These are phyloP conservation scores for Termitomyces eurrhizus DNA, from an alignment of 768 basidiomycete species.

Conservation along the genomic window DNA sequence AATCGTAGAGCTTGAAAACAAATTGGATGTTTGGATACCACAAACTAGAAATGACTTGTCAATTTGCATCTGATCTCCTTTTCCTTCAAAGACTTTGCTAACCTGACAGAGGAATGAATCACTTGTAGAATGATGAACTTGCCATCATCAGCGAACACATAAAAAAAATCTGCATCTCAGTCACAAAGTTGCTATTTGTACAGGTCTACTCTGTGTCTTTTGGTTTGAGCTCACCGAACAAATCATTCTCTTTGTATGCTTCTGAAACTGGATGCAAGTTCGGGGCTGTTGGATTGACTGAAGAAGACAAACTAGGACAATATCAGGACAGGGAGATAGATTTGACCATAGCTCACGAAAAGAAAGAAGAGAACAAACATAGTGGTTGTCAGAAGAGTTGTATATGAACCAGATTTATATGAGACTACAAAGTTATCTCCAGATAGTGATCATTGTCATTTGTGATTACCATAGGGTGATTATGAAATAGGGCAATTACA, in stretches of 20 bases:
- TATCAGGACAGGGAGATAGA: conserved; percentile 6
- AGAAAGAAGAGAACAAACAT: conserved; percentile 80
- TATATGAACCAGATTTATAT: conserved; percentile 7
- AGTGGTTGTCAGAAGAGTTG: conserved; percentile 26
- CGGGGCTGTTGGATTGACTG: conserved; percentile 62
- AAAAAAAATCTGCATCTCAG: conserved; percentile 91
- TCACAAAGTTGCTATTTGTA: conserved; percentile 73
- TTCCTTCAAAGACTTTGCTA: conserved; percentile 10
- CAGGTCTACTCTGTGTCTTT: conserved; percentile 83
- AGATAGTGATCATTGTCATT: background rate
- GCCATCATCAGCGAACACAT: conserved; percentile 36
- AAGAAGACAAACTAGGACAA: conserved; percentile 42
- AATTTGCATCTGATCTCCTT: conserved; percentile 12
- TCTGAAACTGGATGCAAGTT: conserved; percentile 84
- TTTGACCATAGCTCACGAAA: conserved; percentile 57
- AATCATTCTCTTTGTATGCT: conserved; percentile 47
- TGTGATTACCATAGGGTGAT: background rate
- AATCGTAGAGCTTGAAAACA: conserved; percentile 83
- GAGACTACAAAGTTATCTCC: conserved; percentile 3
- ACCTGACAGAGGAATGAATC: conserved; percentile 22
- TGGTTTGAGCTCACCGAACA: conserved; percentile 69
- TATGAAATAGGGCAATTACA: no score
- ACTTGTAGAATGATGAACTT: conserved; percentile 18
- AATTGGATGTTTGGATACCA: conserved; percentile 97
- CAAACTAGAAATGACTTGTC: conserved; percentile 43